Evolutionary conservation across 2,329 filamentous ascomycete species (phyloP).

Genomic region (Trichoderma sp.): DNA sequence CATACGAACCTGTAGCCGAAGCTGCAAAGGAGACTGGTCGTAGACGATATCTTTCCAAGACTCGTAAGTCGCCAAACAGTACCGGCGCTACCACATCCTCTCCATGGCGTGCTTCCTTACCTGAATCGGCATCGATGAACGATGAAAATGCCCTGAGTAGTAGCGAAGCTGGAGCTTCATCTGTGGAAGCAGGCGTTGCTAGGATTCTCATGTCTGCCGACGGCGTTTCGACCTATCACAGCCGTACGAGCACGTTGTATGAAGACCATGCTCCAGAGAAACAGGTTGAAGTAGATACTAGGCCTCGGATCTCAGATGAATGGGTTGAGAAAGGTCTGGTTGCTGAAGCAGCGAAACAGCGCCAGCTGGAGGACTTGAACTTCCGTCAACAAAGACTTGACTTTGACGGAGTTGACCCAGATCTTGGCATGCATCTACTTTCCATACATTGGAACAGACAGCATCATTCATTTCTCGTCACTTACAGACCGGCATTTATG

Average conservation of each 20-base stretch:
- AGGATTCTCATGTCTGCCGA: neutral
- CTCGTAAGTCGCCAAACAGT: too few species aligned
- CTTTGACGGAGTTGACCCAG: slow-evolving; percentile 35
- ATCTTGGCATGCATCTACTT: slow-evolving; percentile 44
- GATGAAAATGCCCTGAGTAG: too few species aligned
- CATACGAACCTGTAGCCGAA: too few species aligned
- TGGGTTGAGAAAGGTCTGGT: neutral
- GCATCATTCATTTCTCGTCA: slow-evolving; percentile 44
- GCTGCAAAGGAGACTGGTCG: too few species aligned
- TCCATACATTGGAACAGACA: slow-evolving; percentile 47
- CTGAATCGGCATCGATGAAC: too few species aligned
- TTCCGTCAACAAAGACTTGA: too few species aligned
- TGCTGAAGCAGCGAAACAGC: slow-evolving; percentile 1
- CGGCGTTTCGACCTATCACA: neutral
- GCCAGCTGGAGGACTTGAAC: neutral
- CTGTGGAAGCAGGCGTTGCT: too few species aligned
- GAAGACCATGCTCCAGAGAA: neutral
- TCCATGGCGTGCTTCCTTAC: too few species aligned
- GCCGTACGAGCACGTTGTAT: neutral
- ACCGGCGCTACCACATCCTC: too few species aligned
- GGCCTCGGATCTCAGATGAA: neutral
- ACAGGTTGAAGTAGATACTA: neutral
- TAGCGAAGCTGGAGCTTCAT: too few species aligned
- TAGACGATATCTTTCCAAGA: too few species aligned
- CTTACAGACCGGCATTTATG: slow-evolving; percentile 46